Evolutionary conservation across 495 filamentous ascomycete genomes (phyloP).

Genomic region (Xylaria palmicola): DNA sequence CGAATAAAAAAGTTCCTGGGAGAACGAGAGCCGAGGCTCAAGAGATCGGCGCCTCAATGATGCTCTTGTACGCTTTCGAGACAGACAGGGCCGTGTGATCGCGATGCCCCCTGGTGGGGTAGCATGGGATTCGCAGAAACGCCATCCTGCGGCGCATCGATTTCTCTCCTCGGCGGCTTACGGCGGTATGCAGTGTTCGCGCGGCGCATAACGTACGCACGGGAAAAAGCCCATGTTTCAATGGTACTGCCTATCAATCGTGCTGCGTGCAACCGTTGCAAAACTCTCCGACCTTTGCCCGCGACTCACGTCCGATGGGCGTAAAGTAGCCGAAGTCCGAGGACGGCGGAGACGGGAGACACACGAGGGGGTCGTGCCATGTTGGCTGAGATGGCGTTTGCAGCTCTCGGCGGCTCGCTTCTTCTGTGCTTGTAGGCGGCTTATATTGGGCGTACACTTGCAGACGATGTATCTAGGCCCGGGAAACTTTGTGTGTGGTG

Average conservation of each 20-base stretch:
- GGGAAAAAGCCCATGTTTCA: not conserved
- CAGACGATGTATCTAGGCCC: too few species aligned
- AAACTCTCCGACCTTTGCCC: not conserved
- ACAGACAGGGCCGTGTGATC: not conserved
- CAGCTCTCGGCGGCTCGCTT: too few species aligned
- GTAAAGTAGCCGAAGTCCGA: not conserved
- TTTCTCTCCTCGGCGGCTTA: not conserved
- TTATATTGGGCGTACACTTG: too few species aligned
- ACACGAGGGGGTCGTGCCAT: too few species aligned
- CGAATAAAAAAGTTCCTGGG: too few species aligned
- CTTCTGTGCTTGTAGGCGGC: too few species aligned
- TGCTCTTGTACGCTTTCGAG: too few species aligned
- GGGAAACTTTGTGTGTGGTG: too few species aligned
- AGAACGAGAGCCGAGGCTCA: constrained; percentile 6
- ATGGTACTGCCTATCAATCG: not conserved
- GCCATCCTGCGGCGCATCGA: constrained; percentile 8
- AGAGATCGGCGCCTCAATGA: not conserved
- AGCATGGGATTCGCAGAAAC: constrained; percentile 15
- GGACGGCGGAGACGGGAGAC: not conserved
- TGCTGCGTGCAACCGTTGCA: not conserved
- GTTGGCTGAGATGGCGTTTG: not conserved
- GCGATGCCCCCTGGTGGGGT: not conserved
- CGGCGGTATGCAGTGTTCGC: not conserved
- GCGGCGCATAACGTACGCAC: too few species aligned
- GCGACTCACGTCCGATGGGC: not conserved